Percentiles rank a stretch among this genome's conserved stretches.
These are phyloP conservation scores for Petunia secreta DNA, from an alignment of 257 asterid genomes.

Conservation along the genomic window DNA sequence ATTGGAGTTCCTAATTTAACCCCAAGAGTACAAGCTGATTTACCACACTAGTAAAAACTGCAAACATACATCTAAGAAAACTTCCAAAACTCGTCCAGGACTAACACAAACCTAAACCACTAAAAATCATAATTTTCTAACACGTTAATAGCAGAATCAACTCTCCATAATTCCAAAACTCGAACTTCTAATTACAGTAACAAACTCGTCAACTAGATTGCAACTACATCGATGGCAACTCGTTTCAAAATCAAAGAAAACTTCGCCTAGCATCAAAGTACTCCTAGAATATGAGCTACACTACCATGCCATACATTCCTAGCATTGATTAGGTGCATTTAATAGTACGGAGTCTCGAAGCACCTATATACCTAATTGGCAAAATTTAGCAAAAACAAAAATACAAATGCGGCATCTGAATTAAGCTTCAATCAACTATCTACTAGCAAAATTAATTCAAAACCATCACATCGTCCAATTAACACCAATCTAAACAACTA, in stretches of 20 bases:
- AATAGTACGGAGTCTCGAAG: neutral
- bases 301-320: neutral
- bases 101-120: conserved; percentile 1
- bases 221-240: neutral
- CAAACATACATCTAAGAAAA: neutral
- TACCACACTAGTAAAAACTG: neutral
- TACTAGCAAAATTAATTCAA: no score
- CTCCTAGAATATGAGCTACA: conserved; percentile 3
- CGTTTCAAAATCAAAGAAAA: neutral
- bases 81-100: neutral
- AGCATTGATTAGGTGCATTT: neutral
- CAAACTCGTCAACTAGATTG: neutral
- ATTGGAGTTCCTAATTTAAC: neutral
- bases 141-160: neutral
- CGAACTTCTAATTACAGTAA: conserved; percentile 1
- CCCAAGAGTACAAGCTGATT: neutral
- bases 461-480: no score
- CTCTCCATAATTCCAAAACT: conserved; percentile 23
- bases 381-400: neutral
- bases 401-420: conserved; percentile 15
- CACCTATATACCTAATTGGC: neutral
- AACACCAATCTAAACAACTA: no score
- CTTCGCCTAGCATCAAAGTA: neutral
- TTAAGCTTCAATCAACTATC: neutral
- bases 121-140: neutral